phyloP scores from a whole-genome alignment of 2,329 filamentous ascomycete genomes.

The Penicillium sp. region DNA sequence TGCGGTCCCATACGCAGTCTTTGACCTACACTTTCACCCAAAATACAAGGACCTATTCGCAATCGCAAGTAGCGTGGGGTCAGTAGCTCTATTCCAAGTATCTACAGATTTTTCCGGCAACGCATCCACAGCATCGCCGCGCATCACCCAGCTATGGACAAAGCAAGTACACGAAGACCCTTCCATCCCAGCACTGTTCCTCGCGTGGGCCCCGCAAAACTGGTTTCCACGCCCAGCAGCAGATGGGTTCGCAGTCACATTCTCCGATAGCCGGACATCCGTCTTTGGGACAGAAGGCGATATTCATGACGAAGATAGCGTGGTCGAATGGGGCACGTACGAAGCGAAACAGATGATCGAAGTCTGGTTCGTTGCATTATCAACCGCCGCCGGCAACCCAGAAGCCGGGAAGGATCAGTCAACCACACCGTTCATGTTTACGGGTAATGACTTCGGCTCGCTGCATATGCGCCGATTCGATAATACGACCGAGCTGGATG shows the following conservation, averaged over 20 bases:
- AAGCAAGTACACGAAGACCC: conserved; percentile 53
- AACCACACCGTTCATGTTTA: conserved; percentile 34
- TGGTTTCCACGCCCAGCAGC: conserved; percentile 28
- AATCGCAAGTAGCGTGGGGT: conserved; percentile 71
- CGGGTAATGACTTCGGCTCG: conserved; percentile 42
- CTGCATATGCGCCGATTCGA: conserved; percentile 34
- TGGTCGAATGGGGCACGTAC: conserved; percentile 29
- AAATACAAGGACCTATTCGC: conserved; percentile 60
- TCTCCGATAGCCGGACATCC: conserved; percentile 65
- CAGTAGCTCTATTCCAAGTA: conserved; percentile 39
- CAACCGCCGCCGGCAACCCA: conserved; percentile 2
- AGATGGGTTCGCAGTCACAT: conserved; percentile 65
- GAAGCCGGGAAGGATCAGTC: not conserved
- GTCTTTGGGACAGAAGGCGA: conserved; percentile 50
- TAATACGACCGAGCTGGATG: conserved; percentile 19
- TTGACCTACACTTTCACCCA: conserved; percentile 81
- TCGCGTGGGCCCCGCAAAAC: conserved; percentile 66
- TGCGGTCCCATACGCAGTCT: conserved; percentile 67
- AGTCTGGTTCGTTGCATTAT: conserved; percentile 42
- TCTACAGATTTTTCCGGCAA: conserved; percentile 7
- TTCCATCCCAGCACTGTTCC: conserved; percentile 66
- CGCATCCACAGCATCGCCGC: not conserved
- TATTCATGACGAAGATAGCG: conserved; percentile 10
- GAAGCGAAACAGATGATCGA: conserved; percentile 37
- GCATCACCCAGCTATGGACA: conserved; percentile 42